Conservation (phyloP, 768 basidiomycete genomes). For the Phylloporus rhodoxanthus region DNA sequence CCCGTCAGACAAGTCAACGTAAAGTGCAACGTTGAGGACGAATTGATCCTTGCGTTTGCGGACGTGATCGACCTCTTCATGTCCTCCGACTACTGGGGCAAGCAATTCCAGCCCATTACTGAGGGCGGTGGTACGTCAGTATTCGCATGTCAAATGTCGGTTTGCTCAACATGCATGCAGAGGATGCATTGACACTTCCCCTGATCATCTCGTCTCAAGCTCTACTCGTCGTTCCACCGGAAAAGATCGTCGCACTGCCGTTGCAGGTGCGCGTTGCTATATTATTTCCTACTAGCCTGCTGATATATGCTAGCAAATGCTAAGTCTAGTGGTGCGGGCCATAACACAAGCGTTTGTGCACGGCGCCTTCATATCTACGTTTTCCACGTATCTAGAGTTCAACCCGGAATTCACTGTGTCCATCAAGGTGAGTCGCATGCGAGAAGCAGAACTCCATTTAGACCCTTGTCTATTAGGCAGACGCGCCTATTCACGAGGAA, state of each 20-base stretch:
- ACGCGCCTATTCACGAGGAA: slow-evolving; percentile 32
- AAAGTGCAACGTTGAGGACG: slow-evolving; percentile 51
- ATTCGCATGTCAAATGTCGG: neutral
- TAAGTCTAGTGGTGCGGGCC: slow-evolving; percentile 36
- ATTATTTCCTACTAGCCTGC: slow-evolving; percentile 15
- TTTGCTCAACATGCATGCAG: slow-evolving; percentile 19
- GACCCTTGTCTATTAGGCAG: slow-evolving; percentile 19
- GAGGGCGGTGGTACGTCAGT: slow-evolving; percentile 37
- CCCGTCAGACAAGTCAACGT: slow-evolving; percentile 27
- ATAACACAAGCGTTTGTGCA: slow-evolving; percentile 51
- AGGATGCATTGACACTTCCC: slow-evolving; percentile 39
- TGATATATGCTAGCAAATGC: slow-evolving; percentile 19
- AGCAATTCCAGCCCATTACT: slow-evolving; percentile 56
- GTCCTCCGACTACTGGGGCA: slow-evolving; percentile 50
- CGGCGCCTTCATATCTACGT: slow-evolving; percentile 48
- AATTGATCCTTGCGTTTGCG: slow-evolving; percentile 62
- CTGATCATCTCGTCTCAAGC: slow-evolving; percentile 58
- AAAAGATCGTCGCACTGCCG: slow-evolving; percentile 57
- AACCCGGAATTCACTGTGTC: slow-evolving; percentile 16
- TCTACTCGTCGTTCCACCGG: slow-evolving; percentile 46
- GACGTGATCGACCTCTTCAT: slow-evolving; percentile 64
- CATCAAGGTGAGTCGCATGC: slow-evolving; percentile 8
- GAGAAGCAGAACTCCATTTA: neutral
- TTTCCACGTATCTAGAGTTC: slow-evolving; percentile 32
- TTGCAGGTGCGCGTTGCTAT: slow-evolving; percentile 37